Evolutionary conservation across 306 rosid genomes (phyloP).

Genomic region (Citrullus mucosospermus): DNA sequence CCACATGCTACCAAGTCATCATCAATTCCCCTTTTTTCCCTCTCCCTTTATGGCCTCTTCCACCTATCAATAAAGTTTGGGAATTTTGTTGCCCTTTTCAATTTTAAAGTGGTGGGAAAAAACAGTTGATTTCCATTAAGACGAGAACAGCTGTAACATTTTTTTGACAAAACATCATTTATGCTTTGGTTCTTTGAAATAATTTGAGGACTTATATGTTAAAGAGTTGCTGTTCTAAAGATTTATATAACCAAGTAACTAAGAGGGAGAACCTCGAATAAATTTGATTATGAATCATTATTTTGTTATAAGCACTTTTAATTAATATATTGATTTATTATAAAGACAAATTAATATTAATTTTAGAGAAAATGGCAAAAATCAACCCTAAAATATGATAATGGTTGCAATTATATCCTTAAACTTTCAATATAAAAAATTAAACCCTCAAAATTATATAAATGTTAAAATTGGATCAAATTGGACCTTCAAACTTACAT

Average conservation of each 20-base stretch:
- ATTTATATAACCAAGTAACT: not conserved
- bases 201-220: not conserved
- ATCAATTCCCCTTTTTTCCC: conserved; percentile 3
- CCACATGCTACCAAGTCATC: conserved; percentile 31
- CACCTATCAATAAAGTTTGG: not conserved
- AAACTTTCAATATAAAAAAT: no score
- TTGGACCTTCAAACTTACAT: no score
- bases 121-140: not conserved
- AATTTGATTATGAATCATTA: not conserved
- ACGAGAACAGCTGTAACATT: not conserved
- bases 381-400: no score
- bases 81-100: not conserved
- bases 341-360: no score
- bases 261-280: not conserved
- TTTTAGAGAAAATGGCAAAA: no score
- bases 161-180: not conserved
- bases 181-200: not conserved
- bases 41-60: not conserved
- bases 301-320: not conserved
- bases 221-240: not conserved
- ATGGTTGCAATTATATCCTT: no score
- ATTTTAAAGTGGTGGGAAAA: not conserved
- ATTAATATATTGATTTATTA: not conserved
- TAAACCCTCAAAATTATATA: no score
- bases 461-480: no score